phyloP scores from a whole-genome alignment of 2,329 filamentous ascomycete species.

The Fusarium sp. region DNA sequence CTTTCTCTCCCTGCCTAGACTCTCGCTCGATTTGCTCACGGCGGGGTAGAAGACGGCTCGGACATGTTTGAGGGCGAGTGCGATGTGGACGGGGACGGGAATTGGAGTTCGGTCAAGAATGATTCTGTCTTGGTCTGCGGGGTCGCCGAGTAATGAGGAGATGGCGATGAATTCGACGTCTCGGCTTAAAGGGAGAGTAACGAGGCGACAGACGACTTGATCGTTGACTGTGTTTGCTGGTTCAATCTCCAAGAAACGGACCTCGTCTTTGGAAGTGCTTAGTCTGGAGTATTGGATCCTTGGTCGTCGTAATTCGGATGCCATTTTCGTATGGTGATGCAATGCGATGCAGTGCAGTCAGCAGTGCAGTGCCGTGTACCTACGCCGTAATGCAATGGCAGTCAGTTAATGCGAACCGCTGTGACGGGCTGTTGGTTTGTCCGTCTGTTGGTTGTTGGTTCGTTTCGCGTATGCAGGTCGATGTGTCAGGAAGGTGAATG shows the following conservation, averaged over 20 bases:
- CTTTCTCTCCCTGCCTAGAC: conserved; percentile 14
- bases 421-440: not conserved
- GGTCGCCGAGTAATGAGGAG: conserved; percentile 48
- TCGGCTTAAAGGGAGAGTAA: conserved; percentile 46
- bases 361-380: not conserved
- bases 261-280: conserved; percentile 38
- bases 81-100: conserved; percentile 46
- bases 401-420: not conserved
- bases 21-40: conserved; percentile 35
- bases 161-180: conserved; percentile 47
- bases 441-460: not conserved
- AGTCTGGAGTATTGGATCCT: conserved; percentile 32
- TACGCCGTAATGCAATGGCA: not conserved
- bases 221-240: conserved; percentile 45
- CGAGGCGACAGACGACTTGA: conserved; percentile 49
- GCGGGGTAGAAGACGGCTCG: conserved; percentile 50
- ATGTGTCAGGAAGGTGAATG: not conserved
- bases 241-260: conserved; percentile 51
- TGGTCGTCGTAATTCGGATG: conserved; percentile 9
- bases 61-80: conserved; percentile 48
- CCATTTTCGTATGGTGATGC: conserved; percentile 17
- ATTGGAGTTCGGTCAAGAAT: conserved; percentile 45
- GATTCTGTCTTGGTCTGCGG: conserved; percentile 47
- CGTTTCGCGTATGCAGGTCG: not conserved
- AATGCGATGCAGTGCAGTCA: not conserved